Percentiles rank a stretch among this genome's conserved stretches.
Conservation (phyloP, 805 yeast species). For the Suhomyces canberraensis region DNA sequence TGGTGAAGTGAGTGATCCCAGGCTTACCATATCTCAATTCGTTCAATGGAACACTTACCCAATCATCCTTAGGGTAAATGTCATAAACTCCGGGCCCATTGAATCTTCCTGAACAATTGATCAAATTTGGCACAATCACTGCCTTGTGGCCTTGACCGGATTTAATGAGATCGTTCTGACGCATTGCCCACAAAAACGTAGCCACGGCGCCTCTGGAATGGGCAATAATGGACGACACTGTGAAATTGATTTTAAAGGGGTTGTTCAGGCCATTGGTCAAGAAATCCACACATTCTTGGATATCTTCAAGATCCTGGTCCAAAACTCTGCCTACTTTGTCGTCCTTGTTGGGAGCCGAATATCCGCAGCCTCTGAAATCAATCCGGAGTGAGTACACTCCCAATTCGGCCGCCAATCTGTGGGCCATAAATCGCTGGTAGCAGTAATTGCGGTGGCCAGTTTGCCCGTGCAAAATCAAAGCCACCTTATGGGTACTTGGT, state of each 20-base stretch:
- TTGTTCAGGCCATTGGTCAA: conserved; percentile 25
- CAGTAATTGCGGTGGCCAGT: conserved; percentile 82
- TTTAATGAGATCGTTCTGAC: conserved; percentile 36
- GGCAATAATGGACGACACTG: conserved; percentile 58
- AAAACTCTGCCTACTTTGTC: conserved; percentile 51
- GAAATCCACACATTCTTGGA: conserved; percentile 40
- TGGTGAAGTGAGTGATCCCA: conserved; percentile 40
- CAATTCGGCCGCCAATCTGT: conserved; percentile 49
- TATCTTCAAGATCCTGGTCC: conserved; percentile 65
- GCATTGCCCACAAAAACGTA: conserved; percentile 66
- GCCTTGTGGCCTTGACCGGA: conserved; percentile 24
- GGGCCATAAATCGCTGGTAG: conserved; percentile 64
- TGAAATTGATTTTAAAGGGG: conserved; percentile 41
- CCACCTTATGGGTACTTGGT: conserved; percentile 48
- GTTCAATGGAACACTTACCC: conserved; percentile 17
- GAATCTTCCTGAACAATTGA: conserved; percentile 75
- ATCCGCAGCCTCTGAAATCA: conserved; percentile 86
- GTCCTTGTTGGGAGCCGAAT: conserved; percentile 52
- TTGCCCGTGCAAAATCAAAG: conserved; percentile 75
- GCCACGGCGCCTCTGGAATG: conserved; percentile 83
- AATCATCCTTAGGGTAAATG: conserved; percentile 29
- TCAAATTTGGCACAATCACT: conserved; percentile 55
- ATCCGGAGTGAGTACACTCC: conserved; percentile 71
- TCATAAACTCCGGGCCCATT: conserved; percentile 45
- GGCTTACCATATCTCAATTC: conserved; percentile 53